Evolutionary conservation across 345 rosid genomes (phyloP), one percentile per base, ranked within the genome.

Genomic region (Abelmoschus esculentus): DNA sequence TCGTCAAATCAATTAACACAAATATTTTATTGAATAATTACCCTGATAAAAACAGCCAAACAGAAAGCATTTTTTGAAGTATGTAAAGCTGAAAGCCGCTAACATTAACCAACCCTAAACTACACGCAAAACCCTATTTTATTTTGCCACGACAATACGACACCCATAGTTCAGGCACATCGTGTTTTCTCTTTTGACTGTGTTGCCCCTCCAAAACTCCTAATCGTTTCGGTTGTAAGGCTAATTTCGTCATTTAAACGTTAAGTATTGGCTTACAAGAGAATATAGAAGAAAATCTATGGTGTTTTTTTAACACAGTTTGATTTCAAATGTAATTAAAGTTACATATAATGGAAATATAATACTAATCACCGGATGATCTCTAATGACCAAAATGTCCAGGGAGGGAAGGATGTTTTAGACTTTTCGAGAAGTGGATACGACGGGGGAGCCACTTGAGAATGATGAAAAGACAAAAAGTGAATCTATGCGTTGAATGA

Each of bases 61-160:
- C 11, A 36, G 44, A 47, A 77, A 3, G 53, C 36, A 17, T 31
- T 32, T 5, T 2, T 6, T 14, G 32, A 64, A 67, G 72, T 28
- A 67, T 60, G 17, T 52, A 5, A 69, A 15, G 78, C 31, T n/a
- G 54, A 50, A 50, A 55, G 28, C 32, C 61, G 80, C 83, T 74
- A 82, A 60, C 83, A 26, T 8, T 13, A 40, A 75, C 82, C 79
- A 52, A 56, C 81, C 83, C 83, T 79, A 82, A 75, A 83, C 79
- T 15, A 26, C 79, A 74, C 65, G 74, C 81, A 81, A 81, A 81
- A 67, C 73, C 79, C 73, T 36, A 36, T 36, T 36, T 36, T 53
- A 68, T 59, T 61, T 84, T 64, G 83, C 85, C 77, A 79, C 84
- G 76, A 80, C 73, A 73, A 79, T 86, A 83, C 88, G 83, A 79